Conservation (phyloP, 768 basidiomycete genomes). For the Calocybe gangraenosa region DNA sequence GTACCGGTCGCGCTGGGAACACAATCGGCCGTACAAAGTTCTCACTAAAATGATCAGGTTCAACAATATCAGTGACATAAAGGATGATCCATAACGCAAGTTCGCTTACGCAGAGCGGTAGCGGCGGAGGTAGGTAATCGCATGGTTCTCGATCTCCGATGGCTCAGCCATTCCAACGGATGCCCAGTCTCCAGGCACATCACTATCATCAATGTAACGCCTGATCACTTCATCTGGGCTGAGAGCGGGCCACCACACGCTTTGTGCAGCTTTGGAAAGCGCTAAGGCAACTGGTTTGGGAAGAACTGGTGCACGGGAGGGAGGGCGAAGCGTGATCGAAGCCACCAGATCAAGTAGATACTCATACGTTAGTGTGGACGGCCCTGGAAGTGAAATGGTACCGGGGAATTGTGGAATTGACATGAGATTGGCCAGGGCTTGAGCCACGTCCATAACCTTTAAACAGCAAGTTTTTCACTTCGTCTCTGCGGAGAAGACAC, state of each 20-base stretch:
- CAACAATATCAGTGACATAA: conserved; percentile 12
- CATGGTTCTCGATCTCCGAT: conserved; percentile 79
- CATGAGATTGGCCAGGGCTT: conserved; percentile 81
- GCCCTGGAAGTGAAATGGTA: conserved; percentile 83
- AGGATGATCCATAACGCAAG: conserved; percentile 8
- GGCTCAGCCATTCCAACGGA: conserved; percentile 71
- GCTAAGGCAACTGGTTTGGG: conserved; percentile 69
- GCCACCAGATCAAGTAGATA: conserved; percentile 76
- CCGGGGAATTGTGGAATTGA: conserved; percentile 55
- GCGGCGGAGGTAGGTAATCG: conserved; percentile 85
- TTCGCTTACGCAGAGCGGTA: conserved; percentile 82
- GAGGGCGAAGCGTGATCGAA: conserved; percentile 73
- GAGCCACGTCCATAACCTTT: conserved; percentile 91
- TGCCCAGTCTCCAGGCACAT: conserved; percentile 77
- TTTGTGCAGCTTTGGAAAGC: conserved; percentile 59
- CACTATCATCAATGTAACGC: conserved; percentile 79
- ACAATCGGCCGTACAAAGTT: conserved; percentile 68
- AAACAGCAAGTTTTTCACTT: conserved; percentile 14
- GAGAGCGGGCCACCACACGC: conserved; percentile 88
- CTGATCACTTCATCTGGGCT: conserved; percentile 89
- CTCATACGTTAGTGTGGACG: conserved; percentile 79
- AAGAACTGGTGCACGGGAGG: conserved; percentile 67
- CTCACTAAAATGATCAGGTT: conserved; percentile 32
- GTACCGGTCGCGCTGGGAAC: conserved; percentile 47
- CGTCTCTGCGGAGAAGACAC: conserved; percentile 14